phyloP scores from a whole-genome alignment of 208 protist genomes.

The Phytomonas sp. region DNA sequence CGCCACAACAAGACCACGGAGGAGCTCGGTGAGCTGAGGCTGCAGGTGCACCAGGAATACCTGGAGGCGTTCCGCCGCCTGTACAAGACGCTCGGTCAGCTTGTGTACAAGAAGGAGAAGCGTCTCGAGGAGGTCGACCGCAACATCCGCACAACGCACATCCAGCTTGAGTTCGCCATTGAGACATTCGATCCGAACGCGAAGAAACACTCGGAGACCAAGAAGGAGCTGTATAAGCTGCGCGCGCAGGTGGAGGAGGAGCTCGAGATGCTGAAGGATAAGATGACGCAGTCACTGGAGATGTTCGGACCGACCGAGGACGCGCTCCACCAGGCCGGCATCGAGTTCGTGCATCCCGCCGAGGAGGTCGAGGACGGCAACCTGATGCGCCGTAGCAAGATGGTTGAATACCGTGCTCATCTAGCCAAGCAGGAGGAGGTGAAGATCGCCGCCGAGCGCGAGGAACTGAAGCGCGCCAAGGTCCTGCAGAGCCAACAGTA shows the following conservation, averaged over 20 bases:
- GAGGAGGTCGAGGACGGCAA: slow-evolving; percentile 66
- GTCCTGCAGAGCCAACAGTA: slow-evolving; percentile 66
- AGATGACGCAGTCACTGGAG: slow-evolving; percentile 53
- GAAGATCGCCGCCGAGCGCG: slow-evolving; percentile 75
- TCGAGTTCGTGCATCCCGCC: slow-evolving; percentile 64
- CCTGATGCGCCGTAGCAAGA: slow-evolving; percentile 71
- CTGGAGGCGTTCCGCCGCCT: slow-evolving; percentile 62
- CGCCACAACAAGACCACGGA: slow-evolving; percentile 68
- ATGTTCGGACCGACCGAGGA: slow-evolving; percentile 68
- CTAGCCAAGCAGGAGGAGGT: slow-evolving; percentile 78
- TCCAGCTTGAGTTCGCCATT: slow-evolving; percentile 74
- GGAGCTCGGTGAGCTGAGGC: slow-evolving; percentile 48
- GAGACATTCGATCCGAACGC: slow-evolving; percentile 77
- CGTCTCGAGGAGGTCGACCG: slow-evolving; percentile 70
- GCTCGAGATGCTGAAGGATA: slow-evolving; percentile 69
- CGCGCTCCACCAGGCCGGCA: slow-evolving; percentile 51
- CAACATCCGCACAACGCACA: slow-evolving; percentile 65
- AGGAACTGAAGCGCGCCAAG: slow-evolving; percentile 73
- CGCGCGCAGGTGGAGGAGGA: slow-evolving; percentile 66
- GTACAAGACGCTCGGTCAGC: slow-evolving; percentile 70
- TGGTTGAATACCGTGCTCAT: slow-evolving; percentile 75
- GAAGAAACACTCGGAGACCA: slow-evolving; percentile 66
- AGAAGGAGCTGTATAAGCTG: slow-evolving; percentile 75
- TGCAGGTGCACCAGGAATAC: slow-evolving; percentile 79
- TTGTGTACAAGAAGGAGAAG: slow-evolving; percentile 75